Conservation (phyloP, 2,329 filamentous ascomycete species). For the Neodidymelliopsis sp. region DNA sequence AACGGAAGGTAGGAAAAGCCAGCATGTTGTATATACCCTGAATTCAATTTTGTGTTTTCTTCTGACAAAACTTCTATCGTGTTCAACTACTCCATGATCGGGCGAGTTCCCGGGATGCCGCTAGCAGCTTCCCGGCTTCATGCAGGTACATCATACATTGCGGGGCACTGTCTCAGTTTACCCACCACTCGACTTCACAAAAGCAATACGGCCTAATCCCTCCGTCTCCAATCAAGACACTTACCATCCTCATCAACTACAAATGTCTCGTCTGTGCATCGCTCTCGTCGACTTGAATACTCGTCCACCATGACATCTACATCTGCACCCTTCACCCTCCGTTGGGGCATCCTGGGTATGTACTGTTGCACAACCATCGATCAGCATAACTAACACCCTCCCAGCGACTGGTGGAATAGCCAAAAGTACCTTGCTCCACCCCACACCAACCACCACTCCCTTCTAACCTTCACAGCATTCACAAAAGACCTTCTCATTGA, state of each 20-base stretch:
- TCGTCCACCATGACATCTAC: slow-evolving; percentile 23
- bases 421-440: slow-evolving; percentile 14
- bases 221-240: too few relatives aligned
- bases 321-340: slow-evolving; percentile 28
- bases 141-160: slow-evolving; percentile 4
- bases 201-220: slow-evolving; percentile 6
- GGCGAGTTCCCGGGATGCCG: slow-evolving; percentile 19
- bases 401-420: slow-evolving; percentile 59
- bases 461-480: slow-evolving; percentile 23
- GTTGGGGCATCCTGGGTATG: slow-evolving; percentile 38
- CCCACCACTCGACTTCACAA: slow-evolving; percentile 5
- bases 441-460: background rate
- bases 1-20: slow-evolving; percentile 10
- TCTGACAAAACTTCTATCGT: background rate
- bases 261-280: background rate
- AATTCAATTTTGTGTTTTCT: slow-evolving; percentile 56
- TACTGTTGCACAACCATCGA: too few relatives aligned
- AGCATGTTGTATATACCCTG: slow-evolving; percentile 58
- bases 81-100: background rate
- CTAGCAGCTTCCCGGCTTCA: slow-evolving; percentile 7
- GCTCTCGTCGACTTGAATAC: background rate
- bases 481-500: slow-evolving; percentile 79
- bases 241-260: background rate
- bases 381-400: slow-evolving; percentile 55
- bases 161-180: slow-evolving; percentile 4